Percentiles rank a stretch among this genome's conserved stretches.
Conservation (phyloP, 345 rosid species). For the Pugionium dolabratum region DNA sequence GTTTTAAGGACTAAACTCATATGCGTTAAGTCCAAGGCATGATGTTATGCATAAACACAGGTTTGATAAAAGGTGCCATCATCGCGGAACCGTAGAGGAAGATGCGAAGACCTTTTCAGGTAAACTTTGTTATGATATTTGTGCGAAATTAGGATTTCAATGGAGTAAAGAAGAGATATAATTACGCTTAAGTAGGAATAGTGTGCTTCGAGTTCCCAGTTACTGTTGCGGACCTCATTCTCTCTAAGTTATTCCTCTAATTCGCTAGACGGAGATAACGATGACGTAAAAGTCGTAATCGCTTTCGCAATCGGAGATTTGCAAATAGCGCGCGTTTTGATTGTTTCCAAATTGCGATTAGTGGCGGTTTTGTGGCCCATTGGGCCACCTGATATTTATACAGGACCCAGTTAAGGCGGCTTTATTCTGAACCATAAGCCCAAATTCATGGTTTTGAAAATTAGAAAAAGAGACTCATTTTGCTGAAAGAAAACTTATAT, state of each 20-base stretch:
- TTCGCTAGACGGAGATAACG: neutral
- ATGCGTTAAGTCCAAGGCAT: neutral
- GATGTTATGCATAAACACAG: neutral
- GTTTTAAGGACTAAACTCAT: slow-evolving; percentile 12
- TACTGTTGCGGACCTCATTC: slow-evolving; percentile 13
- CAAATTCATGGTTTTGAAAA: too few species aligned
- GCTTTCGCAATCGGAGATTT: too few species aligned
- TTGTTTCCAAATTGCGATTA: too few species aligned
- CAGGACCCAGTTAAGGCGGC: too few species aligned
- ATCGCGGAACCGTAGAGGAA: slow-evolving; percentile 72
- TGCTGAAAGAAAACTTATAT: too few species aligned
- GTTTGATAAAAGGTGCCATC: slow-evolving; percentile 75
- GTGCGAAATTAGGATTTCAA: slow-evolving; percentile 48
- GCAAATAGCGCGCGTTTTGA: too few species aligned
- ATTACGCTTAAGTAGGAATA: slow-evolving; percentile 46
- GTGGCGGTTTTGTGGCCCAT: too few species aligned
- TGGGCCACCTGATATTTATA: too few species aligned
- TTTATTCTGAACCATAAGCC: too few species aligned
- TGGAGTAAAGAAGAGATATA: slow-evolving; percentile 41
- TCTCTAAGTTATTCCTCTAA: neutral
- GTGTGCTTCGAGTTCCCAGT: slow-evolving; percentile 45
- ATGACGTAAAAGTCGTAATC: neutral
- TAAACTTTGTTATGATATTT: slow-evolving; percentile 47
- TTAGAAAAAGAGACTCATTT: too few species aligned
- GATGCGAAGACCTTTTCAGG: slow-evolving; percentile 56